These are phyloP conservation scores for Aspergillus calidoustus DNA, from an alignment of 2,329 filamentous ascomycete genomes.

Conservation along the genomic window DNA sequence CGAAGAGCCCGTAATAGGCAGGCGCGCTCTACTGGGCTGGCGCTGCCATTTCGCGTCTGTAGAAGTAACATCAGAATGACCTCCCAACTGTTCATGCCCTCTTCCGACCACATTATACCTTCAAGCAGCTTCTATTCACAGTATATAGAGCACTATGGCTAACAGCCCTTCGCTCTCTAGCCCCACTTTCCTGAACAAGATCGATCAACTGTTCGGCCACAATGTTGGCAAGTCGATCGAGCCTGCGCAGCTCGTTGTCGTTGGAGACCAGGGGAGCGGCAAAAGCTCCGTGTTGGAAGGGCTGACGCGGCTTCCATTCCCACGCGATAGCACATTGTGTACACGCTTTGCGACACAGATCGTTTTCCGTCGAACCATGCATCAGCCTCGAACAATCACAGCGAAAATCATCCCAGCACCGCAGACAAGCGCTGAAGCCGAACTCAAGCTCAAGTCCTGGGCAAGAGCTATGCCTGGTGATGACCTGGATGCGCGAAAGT, in stretches of 20 bases:
- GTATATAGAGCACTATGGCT: background rate
- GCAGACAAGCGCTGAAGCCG: constrained; percentile 23
- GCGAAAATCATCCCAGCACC: constrained; percentile 46
- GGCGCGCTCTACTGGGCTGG: background rate
- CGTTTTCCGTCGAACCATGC: constrained; percentile 41
- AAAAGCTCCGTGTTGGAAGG: constrained; percentile 40
- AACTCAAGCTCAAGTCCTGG: constrained; percentile 31
- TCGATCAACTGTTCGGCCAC: constrained; percentile 41
- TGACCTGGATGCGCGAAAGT: constrained; percentile 24
- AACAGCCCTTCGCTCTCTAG: constrained; percentile 12
- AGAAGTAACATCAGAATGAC: background rate
- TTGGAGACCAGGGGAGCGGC: constrained; percentile 49
- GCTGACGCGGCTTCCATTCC: constrained; percentile 37
- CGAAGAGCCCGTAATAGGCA: background rate
- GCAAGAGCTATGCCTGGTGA: constrained; percentile 2
- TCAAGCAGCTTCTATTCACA: background rate
- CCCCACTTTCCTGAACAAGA: constrained; percentile 35
- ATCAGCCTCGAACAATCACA: constrained; percentile 25
- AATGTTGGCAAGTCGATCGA: constrained; percentile 39
- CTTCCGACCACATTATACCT: background rate
- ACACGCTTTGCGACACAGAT: constrained; percentile 55
- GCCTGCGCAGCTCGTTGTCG: constrained; percentile 43
- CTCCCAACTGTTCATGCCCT: background rate
- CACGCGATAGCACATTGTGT: constrained; percentile 43
- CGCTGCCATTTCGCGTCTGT: background rate